Base-by-base conservation (phyloP, 345 rosid species). In the Citropsis articulata region DNA sequence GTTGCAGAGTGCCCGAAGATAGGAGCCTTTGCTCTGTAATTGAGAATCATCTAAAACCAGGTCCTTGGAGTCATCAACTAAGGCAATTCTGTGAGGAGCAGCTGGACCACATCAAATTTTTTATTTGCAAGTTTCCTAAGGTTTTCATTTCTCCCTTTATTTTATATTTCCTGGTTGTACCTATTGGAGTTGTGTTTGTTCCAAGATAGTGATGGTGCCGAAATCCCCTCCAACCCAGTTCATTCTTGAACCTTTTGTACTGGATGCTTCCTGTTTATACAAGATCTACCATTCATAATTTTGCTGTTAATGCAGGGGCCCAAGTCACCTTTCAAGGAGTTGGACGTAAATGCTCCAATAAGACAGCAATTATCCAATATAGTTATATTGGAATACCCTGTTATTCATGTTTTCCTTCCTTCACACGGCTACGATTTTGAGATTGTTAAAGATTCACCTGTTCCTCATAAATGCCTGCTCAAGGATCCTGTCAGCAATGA, bases 331-430 rank as follows among this genome's bases (percentile, higher is more conserved):
- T 95, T 86, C 79, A 83, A 69, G 42, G 90, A 90, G 78, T 77
- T 95, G 77, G 90, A 93, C 82, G 79, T 88, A 66, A 87, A 79
- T 78, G 82, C 93, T 71, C 81, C 97, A 35, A 25, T 95, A 48
- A 85, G 90, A 84, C 78, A 83, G 73, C 99, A 90, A 76, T 86
- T 95, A 78, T 87, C 89, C 61, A 75, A 87, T 72, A 50, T 87
- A 36, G 84, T 83, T 69, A 79, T 95, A 70, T 70, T 93, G 71
- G 99, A 95, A 84, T 90, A 92, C 84, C 99, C 99, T 9, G 93
- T 91, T 75, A 88, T 95, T 73, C 87, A 94, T 83, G 93, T 96
- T 31, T 88, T 88, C 79, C 99, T 94, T 66, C 91, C 99, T 75
- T 86, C 93, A 3, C 94, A 85, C 22, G 78, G 72, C 61, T 85